Evolutionary conservation across 257 asterid genomes (phyloP), one percentile per base, ranked within the genome.

Genomic region (Solanum okadae): DNA sequence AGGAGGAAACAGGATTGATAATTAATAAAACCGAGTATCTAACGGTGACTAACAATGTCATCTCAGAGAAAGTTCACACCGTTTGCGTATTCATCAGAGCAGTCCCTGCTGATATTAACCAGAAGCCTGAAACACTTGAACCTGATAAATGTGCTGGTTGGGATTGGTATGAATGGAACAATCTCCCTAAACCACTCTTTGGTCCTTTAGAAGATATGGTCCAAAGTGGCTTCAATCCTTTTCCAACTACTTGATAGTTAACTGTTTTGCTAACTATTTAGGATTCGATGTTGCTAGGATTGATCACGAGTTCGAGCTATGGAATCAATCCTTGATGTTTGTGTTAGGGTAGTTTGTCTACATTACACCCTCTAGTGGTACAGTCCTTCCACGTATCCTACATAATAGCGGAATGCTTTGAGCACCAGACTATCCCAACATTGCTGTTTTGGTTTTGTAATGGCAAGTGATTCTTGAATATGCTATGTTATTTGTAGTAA

Each of bases 61-160:
- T 93, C 49, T 87, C 89, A 25, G 78, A 63, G 6, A 78, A 86
- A 65, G 23, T 87, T 4, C 98, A 95, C 18, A 31, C 90, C 56
- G 94, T 95, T 22, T 92, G 94, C 27, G 52, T 96, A 84, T 90
- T 92, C 65, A 83, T 95, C 91, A 93, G 94, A 31, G 98, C 94
- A 67, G 56, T 18, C 40, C 82, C 91, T 22, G 89, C 89, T 4
- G 92, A 94, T 89, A 88, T 88, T 0, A 27, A 86, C 37, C 96
- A 92, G 86, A 59, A 34, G 83, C 95, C 98, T 13, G 76, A 73
- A 81, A 96, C 92, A 76, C 89, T 87, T 42, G 98, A 96, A 84
- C 96, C 98, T n/a, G 95, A 95, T 34, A 96, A 94, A 87, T 94
- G 98, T 76, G 93, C 91, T 31, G 96, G 98, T 56, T 96, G 98